Evolutionary conservation across 805 yeast species (phyloP), one percentile per base, ranked within the genome.

Genomic region (Lipomyces spencermartinsiae): DNA sequence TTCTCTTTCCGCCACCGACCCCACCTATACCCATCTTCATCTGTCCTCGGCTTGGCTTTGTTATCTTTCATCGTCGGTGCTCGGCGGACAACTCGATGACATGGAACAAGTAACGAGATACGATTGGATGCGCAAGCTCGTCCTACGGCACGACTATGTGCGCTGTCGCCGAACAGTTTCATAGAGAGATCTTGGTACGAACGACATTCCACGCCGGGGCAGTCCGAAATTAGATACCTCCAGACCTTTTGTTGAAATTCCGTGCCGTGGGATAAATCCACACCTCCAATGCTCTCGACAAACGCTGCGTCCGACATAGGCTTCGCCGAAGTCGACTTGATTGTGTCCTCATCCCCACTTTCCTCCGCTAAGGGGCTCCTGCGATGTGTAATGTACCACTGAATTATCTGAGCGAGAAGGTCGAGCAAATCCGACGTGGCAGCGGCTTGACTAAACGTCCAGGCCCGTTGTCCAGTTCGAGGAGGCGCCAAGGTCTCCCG

Each of bases 91-190:
- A 61, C 59, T n/a, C 64, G 53, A 14, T 61, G 64, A 25, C 64
- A 61, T 4, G 64, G 64, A 29, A 61, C 56, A n/a, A 61, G 54
- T 35, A 61, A 53, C 19, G 58, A 59, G 37, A 61, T 61, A 9
- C 54, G 46, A 53, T 61, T 61, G 5, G 29, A 14, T 25, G 51
- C 64, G 55, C 64, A 61, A 9, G 64, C 59, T 14, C 51, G 29
- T n/a, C 64, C 64, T 14, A 61, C 37, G 2, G 64, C 64, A 33
- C 64, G 54, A 39, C 34, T 35, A 19, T 61, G 53, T 6, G 31
- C 59, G 2, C 1, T 35, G 37, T 58, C 22, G 9, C 19, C 25
- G 53, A 43, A 58, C 22, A 61, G 16, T 22, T 25, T 49, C 22
- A 22, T 29, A 31, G 64, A 46, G 29, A 61, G 35, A 4, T 54